phyloP scores from a whole-genome alignment of 192 early-diverging fungal species.

The Rhizoclosmatium sp. region DNA sequence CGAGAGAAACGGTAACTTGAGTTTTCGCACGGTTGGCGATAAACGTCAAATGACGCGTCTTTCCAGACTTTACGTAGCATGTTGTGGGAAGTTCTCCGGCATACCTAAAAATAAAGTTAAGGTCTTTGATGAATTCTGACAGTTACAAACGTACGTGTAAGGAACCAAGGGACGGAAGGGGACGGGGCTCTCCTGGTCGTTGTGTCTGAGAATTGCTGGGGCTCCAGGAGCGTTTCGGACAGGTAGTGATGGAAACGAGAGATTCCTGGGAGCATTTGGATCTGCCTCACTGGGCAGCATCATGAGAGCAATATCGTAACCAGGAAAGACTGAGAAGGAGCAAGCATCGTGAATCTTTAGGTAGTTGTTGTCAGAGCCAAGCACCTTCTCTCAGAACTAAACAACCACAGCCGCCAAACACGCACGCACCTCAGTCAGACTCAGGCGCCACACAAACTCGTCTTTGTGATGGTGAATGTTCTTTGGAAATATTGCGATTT shows the following conservation, averaged over 20 bases:
- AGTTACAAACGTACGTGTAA: slow-evolving; percentile 51
- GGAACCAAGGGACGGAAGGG: slow-evolving; percentile 63
- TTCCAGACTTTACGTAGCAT: slow-evolving; percentile 39
- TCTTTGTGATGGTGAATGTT: slow-evolving; percentile 53
- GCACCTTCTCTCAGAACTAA: neutral
- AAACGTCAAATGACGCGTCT: slow-evolving; percentile 48
- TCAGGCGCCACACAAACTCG: slow-evolving; percentile 66
- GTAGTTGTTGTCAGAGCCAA: neutral
- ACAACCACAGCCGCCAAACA: too few species aligned
- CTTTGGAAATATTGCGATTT: slow-evolving; percentile 65
- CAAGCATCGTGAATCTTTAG: slow-evolving; percentile 45
- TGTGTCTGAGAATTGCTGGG: slow-evolving; percentile 58
- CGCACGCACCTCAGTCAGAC: slow-evolving; percentile 41
- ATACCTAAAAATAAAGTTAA: slow-evolving; percentile 5
- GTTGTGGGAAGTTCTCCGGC: slow-evolving; percentile 62
- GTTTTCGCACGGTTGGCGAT: slow-evolving; percentile 47
- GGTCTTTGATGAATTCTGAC: neutral
- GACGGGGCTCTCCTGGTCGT: slow-evolving; percentile 56
- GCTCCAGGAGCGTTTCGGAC: slow-evolving; percentile 42
- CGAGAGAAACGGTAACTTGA: slow-evolving; percentile 42
- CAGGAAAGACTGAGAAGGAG: slow-evolving; percentile 65
- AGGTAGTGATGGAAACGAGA: neutral
- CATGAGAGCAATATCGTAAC: slow-evolving; percentile 59
- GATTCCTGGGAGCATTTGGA: neutral
- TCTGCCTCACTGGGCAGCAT: slow-evolving; percentile 38